Base-by-base conservation (phyloP, 2,329 filamentous ascomycete genomes). In the Cladorrhinum sp. region DNA sequence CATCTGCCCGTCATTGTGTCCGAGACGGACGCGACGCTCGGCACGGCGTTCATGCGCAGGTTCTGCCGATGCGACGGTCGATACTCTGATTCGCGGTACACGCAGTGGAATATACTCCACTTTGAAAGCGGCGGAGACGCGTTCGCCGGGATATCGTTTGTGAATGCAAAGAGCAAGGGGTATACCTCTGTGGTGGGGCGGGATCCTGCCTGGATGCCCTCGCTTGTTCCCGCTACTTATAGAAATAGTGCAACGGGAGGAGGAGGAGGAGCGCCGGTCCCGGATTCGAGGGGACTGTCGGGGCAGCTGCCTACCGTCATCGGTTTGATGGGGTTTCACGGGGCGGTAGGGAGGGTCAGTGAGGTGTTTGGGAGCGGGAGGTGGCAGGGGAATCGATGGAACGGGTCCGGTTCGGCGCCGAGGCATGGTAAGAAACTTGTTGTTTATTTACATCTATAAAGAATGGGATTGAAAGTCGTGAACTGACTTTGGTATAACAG, bases 291-390 rank as follows among this genome's bases (percentile, higher is more conserved):
- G 0, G 76, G 76, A 0, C 70, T 79, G 0, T 69, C 72, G 1
- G 77, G 77, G 16, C 70, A 76, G n/a, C 56, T 79, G 12, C 65
- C 71, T 2, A 71, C 77, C 6, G 65, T 79, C 10, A 64, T 79
- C 2, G 77, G 71, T 1, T 62, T 79, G n/a, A 77, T 78, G 73
- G 75, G 74, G 1, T 71, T 78, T 41, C 66, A 68, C 16, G 45
- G 59, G 4, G 29, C 18, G 12, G 27, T 22, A 63, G 59, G 60
- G 58, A 67, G 4, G 3, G 65, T 66, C 6, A 64, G 59, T 18
- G 36, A 64, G 0, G 64, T 71, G 5, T 76, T 76, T 55, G 57
- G 66, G 0, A 62, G 61, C 2, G 53, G 45, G 2, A 45, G 24
- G 3, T 67, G 65, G 22, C 64, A 66, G 50, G 9, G 50, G 48